Conservation (phyloP, 805 yeast species). For the Teunomyces funiuensis region DNA sequence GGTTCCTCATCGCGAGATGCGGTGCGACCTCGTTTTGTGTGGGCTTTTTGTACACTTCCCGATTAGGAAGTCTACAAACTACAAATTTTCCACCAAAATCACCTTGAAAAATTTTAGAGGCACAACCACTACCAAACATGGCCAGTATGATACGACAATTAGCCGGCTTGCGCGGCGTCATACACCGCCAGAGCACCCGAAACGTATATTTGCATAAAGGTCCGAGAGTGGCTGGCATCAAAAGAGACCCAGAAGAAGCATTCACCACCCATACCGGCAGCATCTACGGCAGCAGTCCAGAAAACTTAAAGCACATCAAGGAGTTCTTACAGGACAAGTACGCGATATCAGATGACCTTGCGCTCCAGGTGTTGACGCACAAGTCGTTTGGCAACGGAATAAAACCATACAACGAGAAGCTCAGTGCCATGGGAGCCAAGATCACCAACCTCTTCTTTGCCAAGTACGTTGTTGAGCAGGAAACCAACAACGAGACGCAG, state of each 20-base stretch:
- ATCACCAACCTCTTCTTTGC: slow-evolving; percentile 52
- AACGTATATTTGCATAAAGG: slow-evolving; percentile 46
- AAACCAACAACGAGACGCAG: slow-evolving; percentile 26
- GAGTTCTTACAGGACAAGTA: slow-evolving; percentile 48
- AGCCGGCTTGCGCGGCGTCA: slow-evolving; percentile 7
- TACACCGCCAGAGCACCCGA: slow-evolving; percentile 17
- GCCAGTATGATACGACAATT: slow-evolving; percentile 16
- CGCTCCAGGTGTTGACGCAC: slow-evolving; percentile 84
- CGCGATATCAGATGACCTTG: slow-evolving; percentile 56
- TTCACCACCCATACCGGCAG: slow-evolving; percentile 33
- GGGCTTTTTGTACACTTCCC: not conserved
- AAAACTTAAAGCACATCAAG: slow-evolving; percentile 51
- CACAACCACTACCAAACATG: not conserved
- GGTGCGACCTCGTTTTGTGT: not conserved
- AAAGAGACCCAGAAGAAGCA: slow-evolving; percentile 64
- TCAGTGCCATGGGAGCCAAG: slow-evolving; percentile 70
- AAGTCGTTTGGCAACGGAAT: slow-evolving; percentile 92
- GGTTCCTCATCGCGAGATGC: slow-evolving; percentile 12
- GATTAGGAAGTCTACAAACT: slow-evolving; percentile 3
- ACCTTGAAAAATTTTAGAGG: slow-evolving; percentile 5
- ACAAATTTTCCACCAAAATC: slow-evolving; percentile 5
- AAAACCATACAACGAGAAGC: slow-evolving; percentile 85
- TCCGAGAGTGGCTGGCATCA: slow-evolving; percentile 66
- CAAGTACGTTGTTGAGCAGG: slow-evolving; percentile 38
- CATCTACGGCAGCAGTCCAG: slow-evolving; percentile 51